These are phyloP conservation scores for Hyphodiscus sp. DNA, from an alignment of 2,329 filamentous ascomycete genomes.

Conservation along the genomic window DNA sequence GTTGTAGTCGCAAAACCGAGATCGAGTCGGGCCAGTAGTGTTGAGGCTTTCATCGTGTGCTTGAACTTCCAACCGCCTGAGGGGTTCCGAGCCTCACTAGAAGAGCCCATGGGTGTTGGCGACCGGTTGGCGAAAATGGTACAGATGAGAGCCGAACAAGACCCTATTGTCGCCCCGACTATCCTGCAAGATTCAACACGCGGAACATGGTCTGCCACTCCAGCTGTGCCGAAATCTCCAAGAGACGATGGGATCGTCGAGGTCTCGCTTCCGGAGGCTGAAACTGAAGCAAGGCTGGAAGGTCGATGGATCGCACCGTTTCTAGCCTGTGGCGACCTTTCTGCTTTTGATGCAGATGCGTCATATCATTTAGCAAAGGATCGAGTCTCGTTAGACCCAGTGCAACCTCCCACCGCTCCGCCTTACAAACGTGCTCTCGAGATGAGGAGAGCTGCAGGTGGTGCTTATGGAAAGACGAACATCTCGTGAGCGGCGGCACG, in stretches of 20 bases:
- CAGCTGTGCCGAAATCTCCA: neutral
- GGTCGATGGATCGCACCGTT: constrained; percentile 85
- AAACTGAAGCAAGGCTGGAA: constrained; percentile 38
- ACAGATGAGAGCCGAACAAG: constrained; percentile 34
- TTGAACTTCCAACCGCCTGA: constrained; percentile 76
- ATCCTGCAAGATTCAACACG: constrained; percentile 40
- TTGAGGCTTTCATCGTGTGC: constrained; percentile 96
- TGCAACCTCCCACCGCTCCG: constrained; percentile 92
- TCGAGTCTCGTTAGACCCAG: constrained; percentile 79
- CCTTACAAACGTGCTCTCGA: constrained; percentile 91
- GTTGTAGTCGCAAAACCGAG: constrained; percentile 91
- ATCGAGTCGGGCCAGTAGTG: constrained; percentile 89
- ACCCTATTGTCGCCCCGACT: constrained; percentile 36
- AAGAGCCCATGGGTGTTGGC: constrained; percentile 66
- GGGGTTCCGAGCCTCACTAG: constrained; percentile 69
- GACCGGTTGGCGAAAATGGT: constrained; percentile 46
- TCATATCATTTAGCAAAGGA: constrained; percentile 85
- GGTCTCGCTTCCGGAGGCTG: constrained; percentile 24
- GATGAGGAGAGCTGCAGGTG: constrained; percentile 67
- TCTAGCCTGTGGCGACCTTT: constrained; percentile 93
- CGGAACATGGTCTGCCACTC: constrained; percentile 36
- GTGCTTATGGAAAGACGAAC: constrained; percentile 41
- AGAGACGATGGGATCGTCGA: constrained; percentile 23
- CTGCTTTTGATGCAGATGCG: constrained; percentile 91
- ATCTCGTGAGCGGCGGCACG: neutral